Evolutionary conservation across 1,284 basidiomycete species (phyloP).

Genomic region (Boletus sp.): DNA sequence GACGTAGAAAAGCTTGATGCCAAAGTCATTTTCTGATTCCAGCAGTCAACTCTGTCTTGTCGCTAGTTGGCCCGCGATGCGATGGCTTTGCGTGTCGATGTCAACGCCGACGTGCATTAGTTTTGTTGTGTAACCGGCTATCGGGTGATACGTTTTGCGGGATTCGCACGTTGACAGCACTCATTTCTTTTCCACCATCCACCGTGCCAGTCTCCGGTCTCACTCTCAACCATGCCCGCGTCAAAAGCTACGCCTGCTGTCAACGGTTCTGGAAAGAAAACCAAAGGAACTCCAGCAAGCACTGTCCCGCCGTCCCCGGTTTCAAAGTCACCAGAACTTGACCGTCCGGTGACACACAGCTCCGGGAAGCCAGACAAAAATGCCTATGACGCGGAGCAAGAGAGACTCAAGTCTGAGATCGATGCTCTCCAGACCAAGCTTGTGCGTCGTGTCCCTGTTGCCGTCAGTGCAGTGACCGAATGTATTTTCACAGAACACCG

Average conservation of each 20-base stretch:
- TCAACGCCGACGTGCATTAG: neutral
- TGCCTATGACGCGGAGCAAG: slow-evolving; percentile 79
- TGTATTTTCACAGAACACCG: slow-evolving; percentile 51
- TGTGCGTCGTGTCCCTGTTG: slow-evolving; percentile 47
- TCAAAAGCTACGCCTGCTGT: slow-evolving; percentile 52
- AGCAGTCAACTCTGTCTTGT: neutral
- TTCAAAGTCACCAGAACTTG: slow-evolving; percentile 40
- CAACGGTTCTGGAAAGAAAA: slow-evolving; percentile 41
- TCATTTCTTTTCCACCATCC: slow-evolving; percentile 5
- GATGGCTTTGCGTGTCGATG: neutral
- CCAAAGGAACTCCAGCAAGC: slow-evolving; percentile 38
- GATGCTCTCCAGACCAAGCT: slow-evolving; percentile 75
- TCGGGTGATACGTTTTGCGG: neutral
- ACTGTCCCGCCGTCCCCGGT: slow-evolving; percentile 49
- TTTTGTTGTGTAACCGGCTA: neutral
- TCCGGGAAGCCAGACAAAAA: slow-evolving; percentile 77
- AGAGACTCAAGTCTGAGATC: slow-evolving; percentile 78
- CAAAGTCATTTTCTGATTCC: slow-evolving; percentile 57
- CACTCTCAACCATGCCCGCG: slow-evolving; percentile 38
- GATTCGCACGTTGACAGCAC: slow-evolving; percentile 18
- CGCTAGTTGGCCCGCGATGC: too few relatives aligned
- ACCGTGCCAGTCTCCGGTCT: neutral
- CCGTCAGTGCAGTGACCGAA: neutral
- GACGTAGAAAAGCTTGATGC: slow-evolving; percentile 83
- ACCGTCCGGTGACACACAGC: slow-evolving; percentile 36